A percentile compares a stretch with the other conserved stretches of the same genome.
These are phyloP conservation scores for Triticum monococcum DNA, from an alignment of 176 grass and related monocot genomes.

Conservation along the genomic window DNA sequence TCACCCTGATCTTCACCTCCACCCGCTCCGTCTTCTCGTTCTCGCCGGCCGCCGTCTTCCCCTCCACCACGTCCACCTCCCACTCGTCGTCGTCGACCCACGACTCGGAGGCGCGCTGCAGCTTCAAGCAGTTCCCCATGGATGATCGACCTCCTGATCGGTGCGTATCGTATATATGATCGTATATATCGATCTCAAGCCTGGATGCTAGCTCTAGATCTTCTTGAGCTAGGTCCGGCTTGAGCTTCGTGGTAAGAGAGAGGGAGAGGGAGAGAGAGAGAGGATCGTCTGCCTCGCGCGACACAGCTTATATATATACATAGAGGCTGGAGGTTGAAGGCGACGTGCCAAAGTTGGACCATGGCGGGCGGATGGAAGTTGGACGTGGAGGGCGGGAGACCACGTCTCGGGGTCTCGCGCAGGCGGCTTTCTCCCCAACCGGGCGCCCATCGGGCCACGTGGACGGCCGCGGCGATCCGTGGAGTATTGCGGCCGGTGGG, in stretches of 20 bases:
- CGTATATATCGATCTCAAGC: not conserved
- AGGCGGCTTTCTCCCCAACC: constrained; percentile 21
- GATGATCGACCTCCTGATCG: not conserved
- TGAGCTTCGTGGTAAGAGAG: not conserved
- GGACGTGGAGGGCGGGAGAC: constrained; percentile 5
- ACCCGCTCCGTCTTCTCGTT: not conserved
- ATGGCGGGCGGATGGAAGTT: not conserved
- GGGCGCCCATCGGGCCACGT: constrained; percentile 19
- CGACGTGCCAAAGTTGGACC: constrained; percentile 26
- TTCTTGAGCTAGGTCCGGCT: not conserved
- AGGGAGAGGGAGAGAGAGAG: not conserved
- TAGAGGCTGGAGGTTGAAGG: not conserved
- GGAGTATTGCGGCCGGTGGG: constrained; percentile 15
- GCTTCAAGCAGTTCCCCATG: constrained; percentile 68
- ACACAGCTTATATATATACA: constrained; percentile 33
- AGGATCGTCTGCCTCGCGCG: not conserved
- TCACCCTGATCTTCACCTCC: constrained; percentile 64
- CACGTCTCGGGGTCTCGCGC: not conserved
- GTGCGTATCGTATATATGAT: not conserved
- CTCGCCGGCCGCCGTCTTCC: not conserved
- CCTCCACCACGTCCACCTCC: constrained; percentile 14
- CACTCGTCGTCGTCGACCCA: constrained; percentile 63
- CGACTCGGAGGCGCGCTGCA: constrained; percentile 19
- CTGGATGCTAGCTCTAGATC: not conserved
- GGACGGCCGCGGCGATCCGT: constrained; percentile 1